Percentiles rank a stretch among this genome's conserved stretches.
Conservation (phyloP, 805 yeast genomes). For the Ogataea nakhonphanomensis region DNA sequence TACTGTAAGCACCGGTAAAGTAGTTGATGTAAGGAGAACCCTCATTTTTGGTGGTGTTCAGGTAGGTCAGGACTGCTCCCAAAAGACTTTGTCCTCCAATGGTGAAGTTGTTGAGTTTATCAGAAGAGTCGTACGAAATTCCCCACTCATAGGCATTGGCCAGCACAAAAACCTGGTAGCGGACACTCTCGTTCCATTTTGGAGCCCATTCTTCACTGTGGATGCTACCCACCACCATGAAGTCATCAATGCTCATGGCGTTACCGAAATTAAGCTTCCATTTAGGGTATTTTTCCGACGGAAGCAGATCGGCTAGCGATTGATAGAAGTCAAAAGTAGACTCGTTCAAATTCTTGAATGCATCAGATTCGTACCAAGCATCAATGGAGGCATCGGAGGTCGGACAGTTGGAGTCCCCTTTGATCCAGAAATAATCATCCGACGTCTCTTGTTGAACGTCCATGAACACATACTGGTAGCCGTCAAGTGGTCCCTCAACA, state of each 20-base stretch:
- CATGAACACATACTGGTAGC: conserved; percentile 45
- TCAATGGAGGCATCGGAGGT: conserved; percentile 33
- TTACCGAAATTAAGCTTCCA: conserved; percentile 36
- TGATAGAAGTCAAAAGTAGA: conserved; percentile 40
- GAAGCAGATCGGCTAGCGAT: conserved; percentile 29
- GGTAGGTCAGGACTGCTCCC: conserved; percentile 33
- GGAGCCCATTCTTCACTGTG: conserved; percentile 39
- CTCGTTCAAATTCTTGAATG: conserved; percentile 32
- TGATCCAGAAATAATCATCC: conserved; percentile 38
- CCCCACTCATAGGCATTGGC: conserved; percentile 41
- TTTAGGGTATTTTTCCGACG: conserved; percentile 26
- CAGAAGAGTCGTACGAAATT: conserved; percentile 32
- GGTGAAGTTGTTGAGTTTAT: conserved; percentile 30
- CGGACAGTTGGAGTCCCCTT: conserved; percentile 44
- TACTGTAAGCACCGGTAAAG: conserved; percentile 44
- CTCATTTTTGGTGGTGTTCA: conserved; percentile 35
- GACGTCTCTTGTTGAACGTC: conserved; percentile 35
- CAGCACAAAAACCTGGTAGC: conserved; percentile 33
- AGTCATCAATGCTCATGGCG: conserved; percentile 40
- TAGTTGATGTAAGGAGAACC: conserved; percentile 40
- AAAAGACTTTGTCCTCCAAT: conserved; percentile 43
- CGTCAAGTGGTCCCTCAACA: conserved; percentile 37
- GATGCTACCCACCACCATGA: conserved; percentile 37
- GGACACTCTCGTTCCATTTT: conserved; percentile 31
- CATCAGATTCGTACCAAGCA: conserved; percentile 28